phyloP scores from a whole-genome alignment of 768 basidiomycete genomes.

The Lepiota brunneoincarnata region DNA sequence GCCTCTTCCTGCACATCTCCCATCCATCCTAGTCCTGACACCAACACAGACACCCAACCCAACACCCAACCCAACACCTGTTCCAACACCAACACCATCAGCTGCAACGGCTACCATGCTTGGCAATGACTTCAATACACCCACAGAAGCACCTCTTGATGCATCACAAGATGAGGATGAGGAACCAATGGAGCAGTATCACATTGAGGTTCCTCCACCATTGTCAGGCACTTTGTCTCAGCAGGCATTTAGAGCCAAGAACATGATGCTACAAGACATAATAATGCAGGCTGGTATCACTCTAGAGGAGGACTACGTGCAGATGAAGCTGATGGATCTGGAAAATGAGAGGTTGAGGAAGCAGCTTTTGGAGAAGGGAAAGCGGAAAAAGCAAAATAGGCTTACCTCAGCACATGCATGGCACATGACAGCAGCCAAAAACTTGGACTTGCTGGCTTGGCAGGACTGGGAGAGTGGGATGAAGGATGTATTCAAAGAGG shows the following conservation, averaged over 20 bases:
- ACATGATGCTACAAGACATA: conserved; percentile 13
- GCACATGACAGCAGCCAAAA: conserved; percentile 22
- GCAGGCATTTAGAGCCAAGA: conserved; percentile 9
- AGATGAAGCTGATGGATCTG: conserved; percentile 23
- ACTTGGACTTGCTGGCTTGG: conserved; percentile 14
- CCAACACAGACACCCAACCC: background rate
- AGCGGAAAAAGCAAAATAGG: conserved; percentile 15
- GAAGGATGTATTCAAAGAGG: conserved; percentile 9
- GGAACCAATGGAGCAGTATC: background rate
- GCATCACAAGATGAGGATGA: background rate
- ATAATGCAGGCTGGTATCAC: conserved; percentile 14
- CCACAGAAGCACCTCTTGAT: background rate
- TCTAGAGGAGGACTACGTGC: conserved; percentile 20
- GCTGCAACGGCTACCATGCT: too few relatives aligned
- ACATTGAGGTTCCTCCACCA: conserved; percentile 10
- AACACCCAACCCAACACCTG: background rate
- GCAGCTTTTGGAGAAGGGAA: conserved; percentile 13
- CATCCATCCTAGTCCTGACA: conserved; percentile 8
- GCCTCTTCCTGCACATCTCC: conserved; percentile 18
- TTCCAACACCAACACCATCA: background rate
- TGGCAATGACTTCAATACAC: background rate
- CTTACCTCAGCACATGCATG: conserved; percentile 14
- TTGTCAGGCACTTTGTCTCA: conserved; percentile 8
- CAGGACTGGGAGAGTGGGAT: conserved; percentile 4
- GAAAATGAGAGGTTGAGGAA: conserved; percentile 25